Conservation (phyloP, 2,329 filamentous ascomycete species). For the Nectriaceae sp. region DNA sequence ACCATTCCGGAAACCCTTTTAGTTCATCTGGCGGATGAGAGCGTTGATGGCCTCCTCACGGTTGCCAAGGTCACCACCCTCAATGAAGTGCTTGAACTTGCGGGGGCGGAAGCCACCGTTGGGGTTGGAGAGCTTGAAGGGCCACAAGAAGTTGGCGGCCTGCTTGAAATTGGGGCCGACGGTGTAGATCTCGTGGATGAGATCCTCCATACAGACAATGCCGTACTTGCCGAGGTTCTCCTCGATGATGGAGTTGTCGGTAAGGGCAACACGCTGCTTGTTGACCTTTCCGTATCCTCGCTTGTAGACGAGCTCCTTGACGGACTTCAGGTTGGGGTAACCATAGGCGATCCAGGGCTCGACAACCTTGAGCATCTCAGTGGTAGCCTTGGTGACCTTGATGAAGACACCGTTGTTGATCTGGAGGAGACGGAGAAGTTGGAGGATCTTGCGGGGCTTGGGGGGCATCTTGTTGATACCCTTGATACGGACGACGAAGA, state of each 20-base stretch:
- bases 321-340: conserved; percentile 98
- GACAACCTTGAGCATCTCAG: conserved; percentile 96
- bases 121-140: conserved; percentile 99
- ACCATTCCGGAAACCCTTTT: conserved; percentile 37
- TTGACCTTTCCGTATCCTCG: conserved; percentile 98
- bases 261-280: conserved; percentile 95
- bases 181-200: conserved; percentile 98
- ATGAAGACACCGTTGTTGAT: conserved; percentile 99
- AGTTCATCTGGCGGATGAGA: conserved; percentile 99
- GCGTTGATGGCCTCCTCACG: conserved; percentile 97
- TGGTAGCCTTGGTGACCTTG: conserved; percentile 94
- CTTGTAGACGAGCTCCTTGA: conserved; percentile 99
- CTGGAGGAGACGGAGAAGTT: conserved; percentile 98
- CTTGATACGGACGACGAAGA: conserved; percentile 99
- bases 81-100: conserved; percentile 99
- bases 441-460: conserved; percentile 99
- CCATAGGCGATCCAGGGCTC: conserved; percentile 99
- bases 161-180: conserved; percentile 99
- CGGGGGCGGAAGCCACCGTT: conserved; percentile 92
- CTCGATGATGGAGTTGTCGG: conserved; percentile 98
- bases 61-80: conserved; percentile 98
- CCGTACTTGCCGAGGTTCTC: conserved; percentile 96
- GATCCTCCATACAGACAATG: conserved; percentile 98
- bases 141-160: conserved; percentile 98
- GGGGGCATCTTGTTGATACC: conserved; percentile 99